Percentiles rank a stretch among this genome's conserved stretches.
Evolutionary conservation across 768 basidiomycete species (phyloP).

Genomic region (Inosperma sp.): DNA sequence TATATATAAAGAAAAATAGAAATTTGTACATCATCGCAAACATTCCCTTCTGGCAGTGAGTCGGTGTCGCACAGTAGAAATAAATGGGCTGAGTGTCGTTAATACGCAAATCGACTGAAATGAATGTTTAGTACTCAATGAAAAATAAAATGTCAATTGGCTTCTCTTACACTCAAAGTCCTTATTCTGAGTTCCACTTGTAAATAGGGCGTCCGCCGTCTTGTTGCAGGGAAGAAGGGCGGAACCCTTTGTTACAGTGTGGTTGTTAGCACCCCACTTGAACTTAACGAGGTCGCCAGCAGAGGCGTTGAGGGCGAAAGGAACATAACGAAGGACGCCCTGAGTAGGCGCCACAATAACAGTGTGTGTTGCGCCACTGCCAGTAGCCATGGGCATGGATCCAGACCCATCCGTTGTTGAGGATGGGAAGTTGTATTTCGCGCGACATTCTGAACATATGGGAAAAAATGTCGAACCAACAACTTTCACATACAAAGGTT

Average conservation of each 20-base stretch:
- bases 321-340: slow-evolving; percentile 71
- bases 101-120: slow-evolving; percentile 59
- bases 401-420: slow-evolving; percentile 30
- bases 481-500: not conserved
- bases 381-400: slow-evolving; percentile 31
- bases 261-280: slow-evolving; percentile 74
- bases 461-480: not conserved
- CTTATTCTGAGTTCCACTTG: slow-evolving; percentile 60
- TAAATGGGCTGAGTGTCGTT: slow-evolving; percentile 70
- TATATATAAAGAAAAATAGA: not conserved
- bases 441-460: slow-evolving; percentile 58
- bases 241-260: slow-evolving; percentile 81
- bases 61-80: slow-evolving; percentile 69
- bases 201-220: slow-evolving; percentile 52
- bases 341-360: slow-evolving; percentile 75
- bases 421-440: slow-evolving; percentile 39
- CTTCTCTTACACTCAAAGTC: slow-evolving; percentile 55
- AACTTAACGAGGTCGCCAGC: slow-evolving; percentile 74
- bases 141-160: not conserved
- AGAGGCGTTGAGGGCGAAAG: slow-evolving; percentile 70
- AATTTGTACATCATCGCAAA: slow-evolving; percentile 64
- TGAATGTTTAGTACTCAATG: slow-evolving; percentile 14
- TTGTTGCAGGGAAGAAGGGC: slow-evolving; percentile 69
- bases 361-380: slow-evolving; percentile 61
- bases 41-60: slow-evolving; percentile 81